phyloP scores from a whole-genome alignment of 257 asterid genomes.

The Solanum habrochaites region DNA sequence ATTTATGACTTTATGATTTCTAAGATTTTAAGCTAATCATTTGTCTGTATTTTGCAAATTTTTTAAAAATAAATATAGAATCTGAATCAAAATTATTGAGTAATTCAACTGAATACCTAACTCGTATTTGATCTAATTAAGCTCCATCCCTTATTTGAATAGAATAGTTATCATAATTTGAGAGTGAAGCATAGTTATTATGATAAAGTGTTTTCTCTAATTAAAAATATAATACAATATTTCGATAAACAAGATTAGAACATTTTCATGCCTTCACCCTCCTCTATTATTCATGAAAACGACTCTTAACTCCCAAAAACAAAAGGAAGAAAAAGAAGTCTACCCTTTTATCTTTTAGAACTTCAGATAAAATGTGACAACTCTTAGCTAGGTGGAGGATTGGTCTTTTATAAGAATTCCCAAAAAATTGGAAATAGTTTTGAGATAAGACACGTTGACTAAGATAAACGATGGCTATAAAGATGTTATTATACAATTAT shows the following conservation, averaged over 20 bases:
- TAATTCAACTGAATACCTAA: neutral
- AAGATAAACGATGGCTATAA: neutral
- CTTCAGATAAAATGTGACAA: neutral
- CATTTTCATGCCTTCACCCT: neutral
- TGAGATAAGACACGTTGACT: neutral
- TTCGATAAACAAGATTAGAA: neutral
- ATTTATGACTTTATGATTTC: neutral
- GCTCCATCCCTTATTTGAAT: neutral
- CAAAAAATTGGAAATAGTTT: neutral
- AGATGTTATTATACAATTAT: neutral
- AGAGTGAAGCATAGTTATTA: neutral
- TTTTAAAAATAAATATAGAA: neutral
- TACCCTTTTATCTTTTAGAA: neutral
- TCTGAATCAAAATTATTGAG: fast-evolving
- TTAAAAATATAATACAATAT: neutral
- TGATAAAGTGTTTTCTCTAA: neutral
- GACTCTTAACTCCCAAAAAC: neutral
- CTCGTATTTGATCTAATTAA: neutral
- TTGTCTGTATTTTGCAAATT: neutral
- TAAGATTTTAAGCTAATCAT: fast-evolving
- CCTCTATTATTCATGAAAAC: neutral
- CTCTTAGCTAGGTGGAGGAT: neutral
- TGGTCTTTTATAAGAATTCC: neutral
- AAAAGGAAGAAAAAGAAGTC: neutral
- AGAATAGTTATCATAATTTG: fast-evolving